Percentiles rank a stretch among this genome's conserved stretches.
Evolutionary conservation across 257 asterid species (phyloP).

Genomic region (Solanum clarkiae): DNA sequence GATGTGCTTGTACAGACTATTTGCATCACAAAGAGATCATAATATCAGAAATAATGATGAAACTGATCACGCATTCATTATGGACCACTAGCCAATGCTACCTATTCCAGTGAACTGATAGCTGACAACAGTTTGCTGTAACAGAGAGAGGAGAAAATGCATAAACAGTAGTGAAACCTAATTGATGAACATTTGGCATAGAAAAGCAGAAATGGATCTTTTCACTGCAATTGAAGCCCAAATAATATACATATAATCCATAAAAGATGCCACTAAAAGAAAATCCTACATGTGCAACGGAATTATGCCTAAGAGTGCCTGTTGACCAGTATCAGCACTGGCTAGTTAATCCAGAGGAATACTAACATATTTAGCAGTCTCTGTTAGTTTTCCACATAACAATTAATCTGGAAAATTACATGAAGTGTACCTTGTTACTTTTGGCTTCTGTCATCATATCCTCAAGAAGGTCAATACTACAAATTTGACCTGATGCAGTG

Average conservation of each 20-base stretch:
- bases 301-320: not conserved
- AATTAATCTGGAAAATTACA: not conserved
- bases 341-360: not conserved
- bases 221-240: not conserved
- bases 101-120: not conserved
- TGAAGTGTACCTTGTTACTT: constrained; percentile 50
- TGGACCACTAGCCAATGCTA: not conserved
- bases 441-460: constrained; percentile 55
- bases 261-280: not conserved
- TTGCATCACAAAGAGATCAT: not conserved
- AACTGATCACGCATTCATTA: not conserved
- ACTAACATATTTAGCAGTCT: not conserved
- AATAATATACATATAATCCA: not conserved
- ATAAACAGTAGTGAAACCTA: not conserved
- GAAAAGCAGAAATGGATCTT: not conserved
- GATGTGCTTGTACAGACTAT: not conserved
- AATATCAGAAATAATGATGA: not conserved
- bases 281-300: not conserved
- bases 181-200: not conserved
- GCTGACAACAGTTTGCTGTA: not conserved
- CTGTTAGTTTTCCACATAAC: not conserved
- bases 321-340: not conserved
- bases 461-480: constrained; percentile 42
- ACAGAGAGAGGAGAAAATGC: not conserved
- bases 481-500: constrained; percentile 39